These are phyloP conservation scores for Lachnellula subtilissima DNA, from an alignment of 2,329 filamentous ascomycete genomes.

Conservation along the genomic window DNA sequence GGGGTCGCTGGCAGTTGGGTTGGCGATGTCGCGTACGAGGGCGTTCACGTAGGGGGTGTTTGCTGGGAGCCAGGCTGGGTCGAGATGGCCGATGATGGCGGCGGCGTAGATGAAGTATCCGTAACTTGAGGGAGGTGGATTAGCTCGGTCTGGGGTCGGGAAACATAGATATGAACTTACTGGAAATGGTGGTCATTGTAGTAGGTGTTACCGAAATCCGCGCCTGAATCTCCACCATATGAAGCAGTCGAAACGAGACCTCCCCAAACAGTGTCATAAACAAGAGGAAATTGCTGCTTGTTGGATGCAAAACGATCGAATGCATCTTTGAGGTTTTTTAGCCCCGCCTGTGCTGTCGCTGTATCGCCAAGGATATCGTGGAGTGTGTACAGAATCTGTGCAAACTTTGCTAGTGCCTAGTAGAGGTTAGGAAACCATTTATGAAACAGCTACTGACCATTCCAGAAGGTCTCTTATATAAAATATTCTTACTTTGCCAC, in stretches of 20 bases:
- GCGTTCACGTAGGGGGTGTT: constrained; percentile 80
- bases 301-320: constrained; percentile 65
- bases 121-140: constrained; percentile 38
- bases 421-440: constrained; percentile 24
- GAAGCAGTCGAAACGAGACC: constrained; percentile 73
- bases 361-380: constrained; percentile 58
- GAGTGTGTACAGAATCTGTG: constrained; percentile 60
- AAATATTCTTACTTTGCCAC: constrained; percentile 61
- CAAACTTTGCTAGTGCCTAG: constrained; percentile 71
- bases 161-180: constrained; percentile 3
- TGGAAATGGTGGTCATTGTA: constrained; percentile 76
- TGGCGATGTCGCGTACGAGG: constrained; percentile 77
- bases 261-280: constrained; percentile 68
- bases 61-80: constrained; percentile 65
- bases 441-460: constrained; percentile 22
- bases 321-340: constrained; percentile 58
- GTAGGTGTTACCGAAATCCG: constrained; percentile 85
- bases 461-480: neutral
- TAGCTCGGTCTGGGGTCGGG: neutral
- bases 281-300: constrained; percentile 60
- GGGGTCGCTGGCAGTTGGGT: constrained; percentile 64
- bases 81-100: constrained; percentile 74
- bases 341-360: constrained; percentile 50
- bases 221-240: constrained; percentile 63
- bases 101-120: constrained; percentile 88